phyloP scores from a whole-genome alignment of 2,329 filamentous ascomycete species.

The Aspergillus terreus region DNA sequence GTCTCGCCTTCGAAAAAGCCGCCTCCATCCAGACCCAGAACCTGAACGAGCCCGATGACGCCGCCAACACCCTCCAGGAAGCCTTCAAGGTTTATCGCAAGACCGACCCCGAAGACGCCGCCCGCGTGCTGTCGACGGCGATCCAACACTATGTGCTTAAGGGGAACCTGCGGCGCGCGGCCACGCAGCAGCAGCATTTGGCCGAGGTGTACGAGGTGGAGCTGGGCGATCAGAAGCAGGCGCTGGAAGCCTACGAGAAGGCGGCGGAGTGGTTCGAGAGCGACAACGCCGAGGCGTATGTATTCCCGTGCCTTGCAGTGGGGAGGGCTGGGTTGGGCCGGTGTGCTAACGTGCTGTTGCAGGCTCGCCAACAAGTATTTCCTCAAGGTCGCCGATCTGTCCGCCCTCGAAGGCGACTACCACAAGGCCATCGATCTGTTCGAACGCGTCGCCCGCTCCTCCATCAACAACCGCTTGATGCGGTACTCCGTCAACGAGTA shows the following conservation, averaged over 20 bases:
- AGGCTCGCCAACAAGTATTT: conserved; percentile 90
- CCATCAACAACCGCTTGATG: conserved; percentile 87
- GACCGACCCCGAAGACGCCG: conserved; percentile 76
- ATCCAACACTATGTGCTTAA: conserved; percentile 83
- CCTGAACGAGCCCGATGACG: conserved; percentile 88
- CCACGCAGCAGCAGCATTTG: conserved; percentile 83
- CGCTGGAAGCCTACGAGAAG: conserved; percentile 77
- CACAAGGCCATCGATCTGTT: conserved; percentile 76
- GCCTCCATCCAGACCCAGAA: conserved; percentile 75
- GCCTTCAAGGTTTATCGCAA: conserved; percentile 95
- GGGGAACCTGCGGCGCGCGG: conserved; percentile 87
- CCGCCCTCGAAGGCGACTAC: conserved; percentile 79
- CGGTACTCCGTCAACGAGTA: conserved; percentile 94
- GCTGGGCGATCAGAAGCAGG: conserved; percentile 70
- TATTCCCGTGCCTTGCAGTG: not conserved
- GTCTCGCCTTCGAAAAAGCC: conserved; percentile 79
- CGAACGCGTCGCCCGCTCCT: conserved; percentile 75
- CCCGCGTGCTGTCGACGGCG: conserved; percentile 71
- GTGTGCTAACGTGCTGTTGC: conserved; percentile 1
- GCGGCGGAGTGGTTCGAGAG: conserved; percentile 87
- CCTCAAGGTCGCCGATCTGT: conserved; percentile 86
- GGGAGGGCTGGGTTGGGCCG: not conserved
- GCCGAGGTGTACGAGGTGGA: conserved; percentile 84
- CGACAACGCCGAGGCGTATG: conserved; percentile 76
- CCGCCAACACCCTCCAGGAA: conserved; percentile 81